These are phyloP conservation scores for Fusarium albidum DNA, from an alignment of 2,329 filamentous ascomycete species.

Conservation along the genomic window DNA sequence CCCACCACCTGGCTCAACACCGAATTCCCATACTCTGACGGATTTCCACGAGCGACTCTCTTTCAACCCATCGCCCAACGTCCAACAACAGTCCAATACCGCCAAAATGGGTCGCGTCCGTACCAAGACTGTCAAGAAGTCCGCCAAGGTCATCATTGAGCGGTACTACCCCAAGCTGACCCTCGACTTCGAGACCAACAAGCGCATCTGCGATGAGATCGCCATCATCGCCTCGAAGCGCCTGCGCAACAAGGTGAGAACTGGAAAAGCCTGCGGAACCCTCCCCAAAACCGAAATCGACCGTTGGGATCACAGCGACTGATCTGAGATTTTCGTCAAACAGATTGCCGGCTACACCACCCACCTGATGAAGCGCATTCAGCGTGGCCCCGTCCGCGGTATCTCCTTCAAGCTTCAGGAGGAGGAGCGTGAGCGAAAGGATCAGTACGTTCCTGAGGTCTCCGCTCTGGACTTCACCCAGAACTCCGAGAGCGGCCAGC, in stretches of 20 bases:
- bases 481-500: slow-evolving; percentile 89
- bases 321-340: slow-evolving; percentile 16
- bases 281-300: not conserved
- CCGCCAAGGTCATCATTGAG: slow-evolving; percentile 99
- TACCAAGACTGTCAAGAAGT: slow-evolving; percentile 76
- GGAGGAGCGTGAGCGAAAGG: slow-evolving; percentile 99
- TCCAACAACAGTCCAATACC: slow-evolving; percentile 54
- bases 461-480: slow-evolving; percentile 98
- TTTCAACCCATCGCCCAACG: slow-evolving; percentile 46
- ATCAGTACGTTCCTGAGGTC: slow-evolving; percentile 99
- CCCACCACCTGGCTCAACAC: slow-evolving; percentile 36
- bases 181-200: slow-evolving; percentile 99
- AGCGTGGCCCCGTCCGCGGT: slow-evolving; percentile 98
- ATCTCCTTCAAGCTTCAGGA: slow-evolving; percentile 99
- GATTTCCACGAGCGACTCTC: slow-evolving; percentile 40
- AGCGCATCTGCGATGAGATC: slow-evolving; percentile 99
- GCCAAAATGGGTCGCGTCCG: slow-evolving; percentile 75
- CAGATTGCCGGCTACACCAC: slow-evolving; percentile 99
- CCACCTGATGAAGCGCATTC: slow-evolving; percentile 99
- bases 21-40: slow-evolving; percentile 38
- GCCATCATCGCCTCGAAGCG: slow-evolving; percentile 99
- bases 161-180: slow-evolving; percentile 97
- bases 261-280: slow-evolving; percentile 24
- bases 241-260: slow-evolving; percentile 93
- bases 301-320: slow-evolving; percentile 20